Percentiles rank a stretch among this genome's conserved stretches.
These are phyloP conservation scores for Yarrowia porcina DNA, from an alignment of 805 yeast species.

Conservation along the genomic window DNA sequence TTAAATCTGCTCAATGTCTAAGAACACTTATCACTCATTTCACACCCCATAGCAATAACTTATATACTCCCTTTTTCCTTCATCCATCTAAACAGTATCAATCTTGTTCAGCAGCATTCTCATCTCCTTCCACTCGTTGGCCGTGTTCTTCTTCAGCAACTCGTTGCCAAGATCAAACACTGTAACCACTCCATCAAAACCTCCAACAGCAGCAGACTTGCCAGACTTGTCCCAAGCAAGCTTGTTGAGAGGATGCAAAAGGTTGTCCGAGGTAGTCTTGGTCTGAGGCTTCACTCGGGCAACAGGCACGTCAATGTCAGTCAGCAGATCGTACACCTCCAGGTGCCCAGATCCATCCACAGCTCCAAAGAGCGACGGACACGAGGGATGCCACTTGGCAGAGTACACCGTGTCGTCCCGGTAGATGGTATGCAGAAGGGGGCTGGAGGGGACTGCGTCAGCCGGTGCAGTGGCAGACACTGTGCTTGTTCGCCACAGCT, in stretches of 20 bases:
- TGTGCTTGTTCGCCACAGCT: conserved; percentile 36
- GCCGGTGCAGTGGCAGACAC: conserved; percentile 10
- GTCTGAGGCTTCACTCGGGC: conserved; percentile 29
- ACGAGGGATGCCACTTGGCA: conserved; percentile 40
- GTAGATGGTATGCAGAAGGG: conserved; percentile 21
- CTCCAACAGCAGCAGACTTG: conserved; percentile 37
- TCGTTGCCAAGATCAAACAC: conserved; percentile 34
- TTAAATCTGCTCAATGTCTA: too few relatives aligned
- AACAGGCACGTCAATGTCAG: conserved; percentile 36
- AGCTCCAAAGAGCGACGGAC: conserved; percentile 39
- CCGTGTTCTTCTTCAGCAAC: background rate
- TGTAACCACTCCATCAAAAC: conserved; percentile 37
- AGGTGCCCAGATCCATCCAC: conserved; percentile 39
- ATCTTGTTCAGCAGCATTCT: conserved; percentile 3
- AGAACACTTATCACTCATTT: too few relatives aligned
- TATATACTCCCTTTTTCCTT: background rate
- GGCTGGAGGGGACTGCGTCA: background rate
- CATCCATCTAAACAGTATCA: background rate
- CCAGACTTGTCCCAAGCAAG: conserved; percentile 37
- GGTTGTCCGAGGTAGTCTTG: background rate
- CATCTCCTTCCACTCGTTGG: conserved; percentile 8
- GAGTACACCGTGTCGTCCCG: conserved; percentile 39
- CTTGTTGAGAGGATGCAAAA: conserved; percentile 34
- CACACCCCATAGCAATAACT: background rate
- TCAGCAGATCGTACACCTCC: conserved; percentile 42